A percentile compares a stretch with the other conserved stretches of the same genome.
Evolutionary conservation across 176 grass and related monocot genomes (phyloP).

Genomic region (Eleusine indica): DNA sequence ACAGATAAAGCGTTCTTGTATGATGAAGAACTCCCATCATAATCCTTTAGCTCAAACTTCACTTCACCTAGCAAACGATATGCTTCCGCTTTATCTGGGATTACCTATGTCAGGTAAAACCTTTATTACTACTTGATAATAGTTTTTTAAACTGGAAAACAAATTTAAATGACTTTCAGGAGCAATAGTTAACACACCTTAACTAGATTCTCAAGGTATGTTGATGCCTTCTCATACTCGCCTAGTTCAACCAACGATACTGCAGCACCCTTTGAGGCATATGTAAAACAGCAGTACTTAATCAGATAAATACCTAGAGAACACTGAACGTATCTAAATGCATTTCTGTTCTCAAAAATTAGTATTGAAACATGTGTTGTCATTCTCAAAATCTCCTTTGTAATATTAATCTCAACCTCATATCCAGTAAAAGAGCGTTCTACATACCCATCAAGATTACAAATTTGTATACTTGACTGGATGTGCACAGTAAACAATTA

Average conservation of each 20-base stretch:
- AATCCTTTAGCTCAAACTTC: constrained; percentile 95
- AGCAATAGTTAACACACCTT: constrained; percentile 56
- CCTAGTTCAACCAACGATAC: constrained; percentile 87
- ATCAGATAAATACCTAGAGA: background rate
- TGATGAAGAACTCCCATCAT: constrained; percentile 77
- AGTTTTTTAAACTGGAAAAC: constrained; percentile 31
- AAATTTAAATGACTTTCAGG: constrained; percentile 6
- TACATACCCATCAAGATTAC: background rate
- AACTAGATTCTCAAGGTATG: constrained; percentile 74
- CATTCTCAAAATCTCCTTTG: constrained; percentile 1
- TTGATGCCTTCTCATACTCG: constrained; percentile 77
- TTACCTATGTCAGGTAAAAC: constrained; percentile 65
- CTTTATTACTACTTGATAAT: constrained; percentile 32
- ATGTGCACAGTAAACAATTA: no score
- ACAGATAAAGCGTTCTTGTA: constrained; percentile 77
- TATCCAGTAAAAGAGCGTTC: background rate
- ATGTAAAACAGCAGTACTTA: constrained; percentile 29
- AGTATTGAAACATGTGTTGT: background rate
- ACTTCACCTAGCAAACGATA: constrained; percentile 91
- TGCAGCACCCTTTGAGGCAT: constrained; percentile 66
- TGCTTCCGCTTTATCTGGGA: constrained; percentile 76
- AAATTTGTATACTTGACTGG: no score
- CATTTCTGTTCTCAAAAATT: background rate
- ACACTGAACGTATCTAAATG: constrained; percentile 15
- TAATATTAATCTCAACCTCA: background rate